phyloP scores from a whole-genome alignment of 495 filamentous ascomycete genomes.

The Daldinia vernicosa region DNA sequence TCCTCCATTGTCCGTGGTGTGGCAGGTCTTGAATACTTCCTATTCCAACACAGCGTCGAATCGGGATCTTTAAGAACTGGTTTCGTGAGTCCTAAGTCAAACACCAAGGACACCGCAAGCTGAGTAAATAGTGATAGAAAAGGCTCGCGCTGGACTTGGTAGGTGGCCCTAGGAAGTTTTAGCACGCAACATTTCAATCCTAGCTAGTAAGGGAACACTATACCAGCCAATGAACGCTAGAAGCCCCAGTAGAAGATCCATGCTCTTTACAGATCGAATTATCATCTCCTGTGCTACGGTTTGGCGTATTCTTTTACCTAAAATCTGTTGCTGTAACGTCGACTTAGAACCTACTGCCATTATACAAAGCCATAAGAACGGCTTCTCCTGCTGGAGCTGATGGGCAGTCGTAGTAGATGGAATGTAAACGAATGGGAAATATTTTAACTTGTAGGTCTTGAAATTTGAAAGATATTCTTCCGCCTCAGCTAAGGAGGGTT shows the following conservation, averaged over 20 bases:
- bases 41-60: conserved; percentile 1
- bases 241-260: background rate
- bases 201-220: background rate
- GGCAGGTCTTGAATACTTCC: background rate
- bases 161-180: background rate
- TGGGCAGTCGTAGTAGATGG: background rate
- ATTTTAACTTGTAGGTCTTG: background rate
- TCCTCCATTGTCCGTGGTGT: conserved; percentile 4
- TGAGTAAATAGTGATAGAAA: background rate
- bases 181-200: background rate
- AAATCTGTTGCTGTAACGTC: background rate
- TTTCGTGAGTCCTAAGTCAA: background rate
- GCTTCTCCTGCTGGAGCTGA: background rate
- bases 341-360: background rate
- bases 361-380: background rate
- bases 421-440: background rate
- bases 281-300: background rate
- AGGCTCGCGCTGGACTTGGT: background rate
- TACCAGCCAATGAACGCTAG: background rate
- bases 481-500: background rate
- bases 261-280: background rate
- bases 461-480: background rate
- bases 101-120: background rate
- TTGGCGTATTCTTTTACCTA: background rate
- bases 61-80: background rate